Evolutionary conservation across 2,329 filamentous ascomycete species (phyloP), one percentile per base, ranked within the genome.

Genomic region (Beauveria australis): DNA sequence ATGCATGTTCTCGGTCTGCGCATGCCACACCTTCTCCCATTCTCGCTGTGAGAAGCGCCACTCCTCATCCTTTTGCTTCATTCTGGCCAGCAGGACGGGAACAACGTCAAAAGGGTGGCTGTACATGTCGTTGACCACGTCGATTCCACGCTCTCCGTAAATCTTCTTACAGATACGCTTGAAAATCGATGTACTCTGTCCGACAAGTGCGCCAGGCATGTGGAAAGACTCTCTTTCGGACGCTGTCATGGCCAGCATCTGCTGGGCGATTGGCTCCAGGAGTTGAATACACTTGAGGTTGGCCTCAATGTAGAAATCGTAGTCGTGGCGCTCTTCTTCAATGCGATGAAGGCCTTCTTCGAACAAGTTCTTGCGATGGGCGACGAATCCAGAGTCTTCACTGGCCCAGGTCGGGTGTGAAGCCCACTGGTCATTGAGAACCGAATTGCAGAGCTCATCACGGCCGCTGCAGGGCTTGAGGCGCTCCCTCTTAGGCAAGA

Each of bases 361-460:
- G 65, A 89, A 96, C 59, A 89, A 85, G 68, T 99, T 99, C 82
- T 99, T 99, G 64, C 93, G 86, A 75, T 99, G 94, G 14, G 94
- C 94, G 62, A 99, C 93, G 68, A 99, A 99, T 0, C 94, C 94
- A 49, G 91, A 96, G 71, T 99, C 94, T 74, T 99, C 94, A 1
- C 93, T 97, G 1, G 93, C 94, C 94, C 94, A 99, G 0, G 94
- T 99, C 3, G 94, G 94, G 75, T 99, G 94, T 28, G 93, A 97
- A 2, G 94, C 94, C 94, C 94, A 99, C 66, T 97, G 91, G 67
- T 99, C 94, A 66, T 99, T 99, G 59, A 99, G 80, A 0, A 99
- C 93, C 26, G 89, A 88, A 66, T 91, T 88, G 76, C 94, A 99
- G 66, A 99, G 87, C 72, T 96, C 92, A 70, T 99, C 94, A 51